phyloP scores from a whole-genome alignment of 108 stramenopile species.

The Aurantiochytrium sp. region DNA sequence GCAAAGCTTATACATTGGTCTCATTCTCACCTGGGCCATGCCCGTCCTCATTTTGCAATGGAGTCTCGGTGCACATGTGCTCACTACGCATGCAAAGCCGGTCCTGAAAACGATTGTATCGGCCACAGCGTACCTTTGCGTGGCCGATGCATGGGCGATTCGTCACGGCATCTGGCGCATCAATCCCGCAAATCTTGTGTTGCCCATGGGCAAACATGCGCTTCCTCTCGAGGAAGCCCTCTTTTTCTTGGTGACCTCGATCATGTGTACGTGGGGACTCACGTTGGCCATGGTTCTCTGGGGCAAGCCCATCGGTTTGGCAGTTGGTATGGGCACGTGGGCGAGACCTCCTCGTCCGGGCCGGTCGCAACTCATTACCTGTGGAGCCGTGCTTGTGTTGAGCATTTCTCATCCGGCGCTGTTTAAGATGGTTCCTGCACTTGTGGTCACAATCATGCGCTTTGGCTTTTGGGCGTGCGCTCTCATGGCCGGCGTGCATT shows the following conservation, averaged over 20 bases:
- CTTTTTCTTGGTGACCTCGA: neutral
- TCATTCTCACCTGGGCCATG: neutral
- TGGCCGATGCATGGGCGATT: neutral
- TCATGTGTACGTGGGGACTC: constrained; percentile 9
- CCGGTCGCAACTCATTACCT: neutral
- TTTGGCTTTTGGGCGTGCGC: neutral
- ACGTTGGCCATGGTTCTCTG: neutral
- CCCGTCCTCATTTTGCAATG: neutral
- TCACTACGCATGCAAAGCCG: neutral
- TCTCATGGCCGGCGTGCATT: too few relatives aligned
- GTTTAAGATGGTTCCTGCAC: neutral
- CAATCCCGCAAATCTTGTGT: neutral
- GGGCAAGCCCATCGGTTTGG: neutral
- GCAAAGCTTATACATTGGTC: neutral
- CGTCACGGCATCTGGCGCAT: neutral
- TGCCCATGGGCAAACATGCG: neutral
- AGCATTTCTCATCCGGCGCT: neutral
- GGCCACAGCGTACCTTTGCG: neutral
- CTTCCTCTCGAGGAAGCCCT: neutral
- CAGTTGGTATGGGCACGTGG: neutral
- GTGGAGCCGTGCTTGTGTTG: neutral
- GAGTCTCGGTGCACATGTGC: neutral
- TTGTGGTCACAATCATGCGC: neutral
- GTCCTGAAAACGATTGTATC: neutral
- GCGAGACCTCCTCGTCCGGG: neutral